Conservation (phyloP, 805 yeast genomes). For the Scheffersomyces amazonensis region DNA sequence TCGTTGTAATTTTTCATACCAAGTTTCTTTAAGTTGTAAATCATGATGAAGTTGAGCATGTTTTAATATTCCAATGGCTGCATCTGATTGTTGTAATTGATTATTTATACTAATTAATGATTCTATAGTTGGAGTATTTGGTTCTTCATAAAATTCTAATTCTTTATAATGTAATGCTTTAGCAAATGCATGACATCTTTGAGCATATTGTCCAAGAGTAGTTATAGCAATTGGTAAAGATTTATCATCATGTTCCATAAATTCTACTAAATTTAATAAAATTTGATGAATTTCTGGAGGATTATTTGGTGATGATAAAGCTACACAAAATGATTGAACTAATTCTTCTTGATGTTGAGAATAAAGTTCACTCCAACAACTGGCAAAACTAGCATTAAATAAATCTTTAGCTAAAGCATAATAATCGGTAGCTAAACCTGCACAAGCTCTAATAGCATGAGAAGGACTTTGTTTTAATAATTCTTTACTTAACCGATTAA, state of each 20-base stretch:
- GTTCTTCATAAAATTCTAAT: conserved; percentile 89
- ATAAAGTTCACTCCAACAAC: conserved; percentile 92
- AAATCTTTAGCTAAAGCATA: conserved; percentile 85
- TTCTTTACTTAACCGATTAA: conserved; percentile 80
- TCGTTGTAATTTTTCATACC: conserved; percentile 95
- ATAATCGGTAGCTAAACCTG: conserved; percentile 81
- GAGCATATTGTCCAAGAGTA: conserved; percentile 88
- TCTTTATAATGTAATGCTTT: conserved; percentile 96
- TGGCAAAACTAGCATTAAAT: conserved; percentile 91
- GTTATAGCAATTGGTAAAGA: conserved; percentile 89
- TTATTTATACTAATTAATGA: conserved; percentile 89
- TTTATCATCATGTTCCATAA: conserved; percentile 96
- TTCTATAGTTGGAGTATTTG: conserved; percentile 88
- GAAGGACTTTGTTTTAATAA: conserved; percentile 90
- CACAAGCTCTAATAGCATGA: conserved; percentile 90
- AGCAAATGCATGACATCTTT: conserved; percentile 95
- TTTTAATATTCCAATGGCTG: conserved; percentile 94
- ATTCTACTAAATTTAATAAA: conserved; percentile 85
- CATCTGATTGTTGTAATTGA: conserved; percentile 93
- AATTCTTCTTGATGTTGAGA: conserved; percentile 88
- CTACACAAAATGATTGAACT: conserved; percentile 79
- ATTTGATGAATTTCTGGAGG: conserved; percentile 96
- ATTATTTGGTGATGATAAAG: conserved; percentile 83
- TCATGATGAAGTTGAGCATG: conserved; percentile 92
- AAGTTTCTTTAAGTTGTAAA: conserved; percentile 88